Base-by-base conservation (phyloP, 768 basidiomycete species). In the Russula lepida region DNA sequence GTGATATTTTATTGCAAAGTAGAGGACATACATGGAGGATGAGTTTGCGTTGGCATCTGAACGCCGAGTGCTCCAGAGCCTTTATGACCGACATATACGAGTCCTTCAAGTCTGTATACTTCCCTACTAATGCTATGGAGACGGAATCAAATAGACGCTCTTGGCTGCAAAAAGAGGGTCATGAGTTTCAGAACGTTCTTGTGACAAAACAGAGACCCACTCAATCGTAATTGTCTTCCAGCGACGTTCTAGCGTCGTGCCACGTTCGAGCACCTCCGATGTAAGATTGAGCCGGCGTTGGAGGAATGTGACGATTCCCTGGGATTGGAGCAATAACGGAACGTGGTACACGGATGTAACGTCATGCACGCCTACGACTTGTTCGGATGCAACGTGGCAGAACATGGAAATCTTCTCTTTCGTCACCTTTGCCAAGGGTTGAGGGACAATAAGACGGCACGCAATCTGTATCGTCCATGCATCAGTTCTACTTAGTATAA, bases 351-450 rank as follows among this genome's bases (percentile, higher is more conserved):
- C 93, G 41, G 94, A 97, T 9, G 88, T 85, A 51, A 98, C 92
- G 70, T 98, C 93, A 71, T 98, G 95, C 7, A 98, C 89, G 57
- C 94, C 95, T 54, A 99, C 80, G 43, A 98, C 95, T 68, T 92
- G 89, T 68, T 91, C 86, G 3, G 86, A 78, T 3, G 84, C 77
- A 67, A 99, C 95, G 69, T 99, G 95, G 74, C 95, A 98, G 80
- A 98, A 98, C 95, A 98, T 98, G 63, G 92, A 93, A 44, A 99
- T 95, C 74, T 99, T 99, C 69, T 86, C 82, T 74, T 94, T 95
- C 37, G 95, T 95, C 0, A 89, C 81, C 17, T 82, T 79, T 56
- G 87, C 83, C n/a, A 99, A 78, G 0, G 89, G 86, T 64, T 89
- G 81, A 21, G 88, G 85, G 62, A 88, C 85, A 55, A 90, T 76